These are phyloP conservation scores for Pachysolen tannophilus DNA, from an alignment of 805 yeast species.

Conservation along the genomic window DNA sequence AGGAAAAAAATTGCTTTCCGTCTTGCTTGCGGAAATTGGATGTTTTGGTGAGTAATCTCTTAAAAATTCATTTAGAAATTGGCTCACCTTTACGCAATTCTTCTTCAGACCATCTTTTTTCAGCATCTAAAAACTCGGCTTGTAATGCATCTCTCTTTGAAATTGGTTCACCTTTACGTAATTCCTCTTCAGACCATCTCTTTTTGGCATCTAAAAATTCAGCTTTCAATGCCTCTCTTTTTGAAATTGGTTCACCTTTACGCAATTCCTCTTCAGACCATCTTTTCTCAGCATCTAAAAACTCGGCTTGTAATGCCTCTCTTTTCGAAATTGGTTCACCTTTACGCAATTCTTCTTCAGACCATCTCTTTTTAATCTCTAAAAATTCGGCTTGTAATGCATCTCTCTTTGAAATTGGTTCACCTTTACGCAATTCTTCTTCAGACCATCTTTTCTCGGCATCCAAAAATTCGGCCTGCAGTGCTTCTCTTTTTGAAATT, in stretches of 20 bases:
- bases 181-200: slow-evolving; percentile 4
- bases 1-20: too few species aligned
- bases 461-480: slow-evolving; percentile 12
- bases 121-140: too few species aligned
- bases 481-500: slow-evolving; percentile 13
- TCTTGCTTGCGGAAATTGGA: too few species aligned
- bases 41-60: too few species aligned
- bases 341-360: slow-evolving; percentile 7
- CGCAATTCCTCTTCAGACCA: slow-evolving; percentile 11
- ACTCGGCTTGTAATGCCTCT: slow-evolving; percentile 20
- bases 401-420: slow-evolving; percentile 13
- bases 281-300: slow-evolving; percentile 14
- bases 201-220: slow-evolving; percentile 13
- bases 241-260: slow-evolving; percentile 16
- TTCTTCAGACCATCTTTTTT: too few species aligned
- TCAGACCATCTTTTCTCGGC: slow-evolving; percentile 13
- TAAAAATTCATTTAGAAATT: too few species aligned
- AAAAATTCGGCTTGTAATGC: slow-evolving; percentile 13
- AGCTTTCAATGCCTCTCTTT: slow-evolving; percentile 19
- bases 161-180: slow-evolving; percentile 12
- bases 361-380: too few species aligned
- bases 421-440: slow-evolving; percentile 8
- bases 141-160: slow-evolving; percentile 23
- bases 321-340: slow-evolving; percentile 15
- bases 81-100: too few species aligned